Evolutionary conservation across 495 filamentous ascomycete genomes (phyloP), one percentile per base, ranked within the genome.

Genomic region (Hypoxylon fuscum): DNA sequence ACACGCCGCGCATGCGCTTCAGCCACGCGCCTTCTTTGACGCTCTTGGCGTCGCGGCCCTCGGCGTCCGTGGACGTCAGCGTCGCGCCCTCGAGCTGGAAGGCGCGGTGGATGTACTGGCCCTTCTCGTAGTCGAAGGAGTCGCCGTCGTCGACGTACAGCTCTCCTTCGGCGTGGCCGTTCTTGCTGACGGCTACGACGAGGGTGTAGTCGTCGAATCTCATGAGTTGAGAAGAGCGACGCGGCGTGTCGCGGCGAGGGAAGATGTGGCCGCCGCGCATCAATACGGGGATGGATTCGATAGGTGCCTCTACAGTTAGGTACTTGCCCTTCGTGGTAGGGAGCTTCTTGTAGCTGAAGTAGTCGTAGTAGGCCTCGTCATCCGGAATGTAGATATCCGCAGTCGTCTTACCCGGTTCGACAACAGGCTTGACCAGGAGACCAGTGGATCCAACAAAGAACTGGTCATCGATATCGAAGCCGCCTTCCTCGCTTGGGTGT

Each of bases 141-240:
- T 97, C 93, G 21, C 95, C 96, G 64, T 98, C 95, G 67, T 98
- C 95, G 44, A 96, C 77, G 66, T 98, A 98, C 22, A 98, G 76
- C 3, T 86, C 85, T 22, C 95, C 95, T 46, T 90, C 86, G 0
- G 95, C 93, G 48, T 85, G 81, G 40, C 87, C 87, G 27, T 85
- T 80, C 68, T 87, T 85, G 63, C 84, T 77, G n/a, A 96, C 76
- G 1, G 87, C 84, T 3, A 98, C 79, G 32, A 98, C 86, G 1
- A 98, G 83, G 7, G 95, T 98, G 75, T 96, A 96, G 5, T 94
- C 92, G 70, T 98, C 95, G 77, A 85, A 96, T 66, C 85, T 88
- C 96, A 98, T 97, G 7, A 97, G 79, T 5, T 89, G 89, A 51
- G 86, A 89, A 62, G 89, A 93, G 47, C 93, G 85, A 37, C 95